phyloP scores from a whole-genome alignment of 768 basidiomycete species.

The Mrakia hoshinonis region DNA sequence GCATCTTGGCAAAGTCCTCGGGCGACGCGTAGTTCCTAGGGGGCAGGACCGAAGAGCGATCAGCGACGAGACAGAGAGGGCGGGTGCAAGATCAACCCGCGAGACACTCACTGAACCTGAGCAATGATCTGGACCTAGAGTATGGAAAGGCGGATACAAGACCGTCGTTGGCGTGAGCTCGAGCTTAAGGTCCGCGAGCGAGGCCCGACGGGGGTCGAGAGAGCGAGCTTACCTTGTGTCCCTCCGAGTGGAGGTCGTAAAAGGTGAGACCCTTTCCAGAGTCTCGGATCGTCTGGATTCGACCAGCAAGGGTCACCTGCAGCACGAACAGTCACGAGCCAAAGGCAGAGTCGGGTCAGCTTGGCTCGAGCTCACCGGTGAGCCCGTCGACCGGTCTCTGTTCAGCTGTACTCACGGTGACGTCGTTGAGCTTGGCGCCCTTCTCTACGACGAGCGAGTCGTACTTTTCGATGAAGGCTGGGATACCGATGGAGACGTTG shows the following conservation, averaged over 20 bases:
- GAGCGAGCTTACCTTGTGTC: slow-evolving; percentile 50
- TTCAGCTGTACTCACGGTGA: slow-evolving; percentile 1
- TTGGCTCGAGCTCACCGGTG: not conserved
- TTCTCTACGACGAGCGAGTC: slow-evolving; percentile 42
- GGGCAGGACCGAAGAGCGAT: not conserved
- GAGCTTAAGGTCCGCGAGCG: not conserved
- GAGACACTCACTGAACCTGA: slow-evolving; percentile 57
- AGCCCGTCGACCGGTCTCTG: not conserved
- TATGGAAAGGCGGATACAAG: not conserved
- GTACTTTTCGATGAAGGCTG: slow-evolving; percentile 63
- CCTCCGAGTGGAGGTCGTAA: slow-evolving; percentile 90
- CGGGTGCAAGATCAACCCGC: too few relatives aligned
- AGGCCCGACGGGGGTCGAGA: too few relatives aligned
- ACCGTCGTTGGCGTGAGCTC: not conserved
- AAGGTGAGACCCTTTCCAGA: slow-evolving; percentile 78
- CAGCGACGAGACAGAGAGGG: not conserved
- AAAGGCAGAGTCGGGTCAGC: not conserved
- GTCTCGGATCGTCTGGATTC: slow-evolving; percentile 80
- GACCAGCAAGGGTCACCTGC: slow-evolving; percentile 62
- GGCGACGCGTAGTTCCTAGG: slow-evolving; percentile 40
- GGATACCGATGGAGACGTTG: slow-evolving; percentile 68
- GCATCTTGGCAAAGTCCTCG: slow-evolving; percentile 56
- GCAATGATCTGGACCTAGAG: slow-evolving; percentile 79
- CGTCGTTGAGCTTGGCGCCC: slow-evolving; percentile 47
- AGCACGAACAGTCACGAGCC: not conserved